Evolutionary conservation across 2,329 filamentous ascomycete genomes (phyloP), one percentile per base, ranked within the genome.

Genomic region (Claviceps monticola): DNA sequence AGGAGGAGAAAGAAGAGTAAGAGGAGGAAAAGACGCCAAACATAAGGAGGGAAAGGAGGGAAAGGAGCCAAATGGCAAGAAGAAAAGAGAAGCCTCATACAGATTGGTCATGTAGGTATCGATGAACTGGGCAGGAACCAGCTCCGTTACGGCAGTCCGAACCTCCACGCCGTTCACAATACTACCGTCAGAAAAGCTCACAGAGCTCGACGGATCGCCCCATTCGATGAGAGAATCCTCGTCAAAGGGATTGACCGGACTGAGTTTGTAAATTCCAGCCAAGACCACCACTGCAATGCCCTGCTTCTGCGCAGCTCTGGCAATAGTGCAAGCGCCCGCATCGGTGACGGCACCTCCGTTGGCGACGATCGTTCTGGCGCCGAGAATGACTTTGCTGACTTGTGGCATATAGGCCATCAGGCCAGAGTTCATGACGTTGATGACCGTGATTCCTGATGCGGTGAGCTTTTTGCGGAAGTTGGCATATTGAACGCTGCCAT

Each of bases 331-430:
- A 9, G 87, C 86, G n/a, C 93, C 93, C 5, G 86, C 82, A 42
- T 89, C 84, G 17, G 88, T 86, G 29, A 97, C 77, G 26, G 95
- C 79, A 6, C 86, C 86, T 49, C 93, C 93, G 61, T 95, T 93
- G 48, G 88, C 87, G 46, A 94, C 81, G 29, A 98, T 87, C 3
- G 86, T 84, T 62, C 90, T 85, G 5, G 91, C 91, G 13, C 86
- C 84, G 6, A 98, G 74, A 48, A 98, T 86, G 55, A 98, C 91
- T 71, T 96, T 96, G 74, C 91, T 94, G 60, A 96, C 88, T 54
- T 86, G 82, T 8, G 90, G 86, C 87, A 98, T 97, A 61, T 97
- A 86, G 1, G 90, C 89, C 71, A 90, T 94, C 51, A 95, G 78
- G 9, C 88, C 86, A 7, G 83, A 84, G 66, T 95, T 90, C 44